A percentile compares a stretch with the other conserved stretches of the same genome.
These are phyloP conservation scores for Nicotiana benthamiana DNA, from an alignment of 257 asterid species.

Conservation along the genomic window DNA sequence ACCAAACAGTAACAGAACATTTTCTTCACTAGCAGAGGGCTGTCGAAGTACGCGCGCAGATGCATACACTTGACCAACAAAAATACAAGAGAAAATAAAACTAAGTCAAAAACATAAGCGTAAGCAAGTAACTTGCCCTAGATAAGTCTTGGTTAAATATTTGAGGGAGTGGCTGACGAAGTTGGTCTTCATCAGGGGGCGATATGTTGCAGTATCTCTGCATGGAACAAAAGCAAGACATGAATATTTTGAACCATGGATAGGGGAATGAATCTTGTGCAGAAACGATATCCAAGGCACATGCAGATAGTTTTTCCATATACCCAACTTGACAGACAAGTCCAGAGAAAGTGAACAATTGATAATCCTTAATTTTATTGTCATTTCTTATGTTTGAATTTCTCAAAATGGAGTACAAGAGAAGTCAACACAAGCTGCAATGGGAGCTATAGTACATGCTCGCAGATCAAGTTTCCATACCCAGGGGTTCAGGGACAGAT, in stretches of 20 bases:
- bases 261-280: background rate
- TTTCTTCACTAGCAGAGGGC: background rate
- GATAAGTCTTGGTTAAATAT: constrained; percentile 44
- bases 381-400: background rate
- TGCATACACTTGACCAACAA: background rate
- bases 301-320: background rate
- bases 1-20: background rate
- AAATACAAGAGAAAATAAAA: background rate
- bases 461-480: background rate
- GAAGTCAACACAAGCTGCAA: background rate
- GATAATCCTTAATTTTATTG: background rate
- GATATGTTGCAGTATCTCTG: constrained; percentile 51
- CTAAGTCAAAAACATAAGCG: background rate
- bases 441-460: background rate
- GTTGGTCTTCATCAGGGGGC: constrained; percentile 55
- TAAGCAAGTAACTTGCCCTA: constrained; percentile 36
- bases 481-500: background rate
- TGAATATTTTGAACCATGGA: background rate
- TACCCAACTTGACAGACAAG: background rate
- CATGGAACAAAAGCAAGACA: constrained; percentile 8
- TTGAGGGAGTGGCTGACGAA: constrained; percentile 51
- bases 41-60: background rate
- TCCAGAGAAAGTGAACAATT: background rate
- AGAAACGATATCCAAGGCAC: background rate
- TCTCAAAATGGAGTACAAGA: background rate